These are phyloP conservation scores for Pleurotus djamor DNA, from an alignment of 768 basidiomycete genomes.

Conservation along the genomic window DNA sequence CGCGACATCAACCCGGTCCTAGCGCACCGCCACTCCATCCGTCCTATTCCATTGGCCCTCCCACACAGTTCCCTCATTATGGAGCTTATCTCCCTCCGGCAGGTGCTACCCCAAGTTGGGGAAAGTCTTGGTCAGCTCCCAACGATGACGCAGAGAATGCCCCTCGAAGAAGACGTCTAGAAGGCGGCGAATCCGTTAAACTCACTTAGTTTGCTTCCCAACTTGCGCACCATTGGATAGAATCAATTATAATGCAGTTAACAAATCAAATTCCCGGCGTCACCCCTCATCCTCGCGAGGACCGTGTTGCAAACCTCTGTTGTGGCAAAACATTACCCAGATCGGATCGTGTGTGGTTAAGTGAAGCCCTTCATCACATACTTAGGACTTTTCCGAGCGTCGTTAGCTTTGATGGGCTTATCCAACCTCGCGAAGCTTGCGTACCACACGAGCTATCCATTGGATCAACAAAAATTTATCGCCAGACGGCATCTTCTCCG, in stretches of 20 bases:
- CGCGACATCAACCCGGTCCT: slow-evolving; percentile 51
- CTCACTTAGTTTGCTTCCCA: slow-evolving; percentile 38
- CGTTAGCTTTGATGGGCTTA: neutral
- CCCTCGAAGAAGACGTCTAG: slow-evolving; percentile 52
- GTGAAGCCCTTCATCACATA: neutral
- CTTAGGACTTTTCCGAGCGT: neutral
- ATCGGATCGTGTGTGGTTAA: neutral
- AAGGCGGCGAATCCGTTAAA: slow-evolving; percentile 53
- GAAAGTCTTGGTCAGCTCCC: slow-evolving; percentile 31
- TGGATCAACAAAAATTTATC: neutral
- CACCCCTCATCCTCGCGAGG: no score
- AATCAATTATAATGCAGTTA: no score
- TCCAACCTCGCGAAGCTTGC: neutral
- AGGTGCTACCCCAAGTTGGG: slow-evolving; percentile 43
- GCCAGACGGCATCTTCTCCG: neutral
- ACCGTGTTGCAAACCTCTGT: no score
- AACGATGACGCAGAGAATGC: slow-evolving; percentile 44
- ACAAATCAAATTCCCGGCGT: no score
- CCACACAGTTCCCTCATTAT: slow-evolving; percentile 42
- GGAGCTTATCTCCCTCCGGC: slow-evolving; percentile 47
- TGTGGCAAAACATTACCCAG: neutral
- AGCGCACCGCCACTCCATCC: slow-evolving; percentile 28
- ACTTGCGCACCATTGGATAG: no score
- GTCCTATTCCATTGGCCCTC: slow-evolving; percentile 37
- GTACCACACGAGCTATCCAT: neutral